Evolutionary conservation across 2,329 filamentous ascomycete genomes (phyloP).

Genomic region (Nemania diffusa): DNA sequence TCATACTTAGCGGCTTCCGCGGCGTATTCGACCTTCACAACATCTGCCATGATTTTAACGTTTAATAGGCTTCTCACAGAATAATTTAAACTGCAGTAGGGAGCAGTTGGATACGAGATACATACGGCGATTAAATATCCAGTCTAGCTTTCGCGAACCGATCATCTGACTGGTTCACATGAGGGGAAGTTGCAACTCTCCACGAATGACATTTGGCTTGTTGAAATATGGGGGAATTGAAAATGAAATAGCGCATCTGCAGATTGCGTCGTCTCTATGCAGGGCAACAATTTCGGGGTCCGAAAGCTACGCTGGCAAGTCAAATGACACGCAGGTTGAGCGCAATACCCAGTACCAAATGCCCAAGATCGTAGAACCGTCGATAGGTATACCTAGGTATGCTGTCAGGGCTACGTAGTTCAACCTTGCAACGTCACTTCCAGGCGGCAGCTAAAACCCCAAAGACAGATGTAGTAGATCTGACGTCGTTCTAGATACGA

Average conservation of each 20-base stretch:
- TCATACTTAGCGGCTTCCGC: slow-evolving; percentile 22
- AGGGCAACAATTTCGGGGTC: not conserved
- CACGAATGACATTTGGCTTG: not conserved
- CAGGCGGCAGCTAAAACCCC: not conserved
- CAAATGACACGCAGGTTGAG: not conserved
- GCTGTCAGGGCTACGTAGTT: not conserved
- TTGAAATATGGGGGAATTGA: not conserved
- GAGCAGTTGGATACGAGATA: not conserved
- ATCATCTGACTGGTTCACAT: not conserved
- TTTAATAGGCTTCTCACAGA: not conserved
- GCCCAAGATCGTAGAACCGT: not conserved
- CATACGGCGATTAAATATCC: not conserved
- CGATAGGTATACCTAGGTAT: too few relatives aligned
- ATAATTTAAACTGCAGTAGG: not conserved
- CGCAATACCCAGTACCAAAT: not conserved
- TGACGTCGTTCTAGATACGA: not conserved
- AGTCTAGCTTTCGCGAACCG: not conserved
- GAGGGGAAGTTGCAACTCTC: slow-evolving; percentile 10
- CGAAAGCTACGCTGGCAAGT: not conserved
- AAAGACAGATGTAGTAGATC: not conserved
- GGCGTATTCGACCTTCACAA: slow-evolving; percentile 15
- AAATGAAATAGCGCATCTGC: not conserved
- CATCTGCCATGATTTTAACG: slow-evolving; percentile 14
- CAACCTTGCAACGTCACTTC: not conserved
- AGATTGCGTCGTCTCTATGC: not conserved